Conservation (phyloP, 768 basidiomycete species). For the Pholiota molesta region DNA sequence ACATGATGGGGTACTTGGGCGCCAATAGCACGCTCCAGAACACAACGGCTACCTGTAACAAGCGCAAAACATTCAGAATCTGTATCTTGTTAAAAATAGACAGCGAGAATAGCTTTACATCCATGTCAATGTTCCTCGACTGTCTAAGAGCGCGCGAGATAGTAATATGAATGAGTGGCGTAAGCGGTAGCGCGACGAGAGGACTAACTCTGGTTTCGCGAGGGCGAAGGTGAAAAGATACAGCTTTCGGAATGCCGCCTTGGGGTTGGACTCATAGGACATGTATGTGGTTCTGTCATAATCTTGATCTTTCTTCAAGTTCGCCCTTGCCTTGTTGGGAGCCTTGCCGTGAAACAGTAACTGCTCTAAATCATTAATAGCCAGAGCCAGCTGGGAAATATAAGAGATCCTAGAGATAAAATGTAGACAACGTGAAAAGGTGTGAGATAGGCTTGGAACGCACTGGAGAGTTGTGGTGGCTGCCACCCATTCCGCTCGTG, state of each 20-base stretch:
- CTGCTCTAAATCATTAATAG: conserved; percentile 62
- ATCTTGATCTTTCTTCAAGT: conserved; percentile 38
- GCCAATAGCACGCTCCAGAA: conserved; percentile 76
- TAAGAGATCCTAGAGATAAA: conserved; percentile 41
- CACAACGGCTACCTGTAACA: conserved; percentile 62
- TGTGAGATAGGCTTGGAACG: conserved; percentile 18
- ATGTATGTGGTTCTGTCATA: conserved; percentile 61
- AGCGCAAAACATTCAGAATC: background rate
- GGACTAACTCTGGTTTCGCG: conserved; percentile 70
- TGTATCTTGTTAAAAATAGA: background rate
- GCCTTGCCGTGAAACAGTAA: conserved; percentile 58
- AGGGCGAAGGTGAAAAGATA: conserved; percentile 75
- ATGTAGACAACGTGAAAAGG: background rate
- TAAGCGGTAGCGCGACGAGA: background rate
- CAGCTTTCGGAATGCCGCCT: conserved; percentile 60
- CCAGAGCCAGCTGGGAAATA: conserved; percentile 47
- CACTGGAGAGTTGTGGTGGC: conserved; percentile 47
- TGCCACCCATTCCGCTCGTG: conserved; percentile 69
- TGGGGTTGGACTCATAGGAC: conserved; percentile 49
- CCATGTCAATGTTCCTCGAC: conserved; percentile 80
- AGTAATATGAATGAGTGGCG: background rate
- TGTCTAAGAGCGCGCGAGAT: conserved; percentile 41
- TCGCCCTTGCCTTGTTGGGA: conserved; percentile 36
- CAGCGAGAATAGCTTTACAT: conserved; percentile 44
- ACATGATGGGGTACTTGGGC: conserved; percentile 67